These are phyloP conservation scores for Limnanthes douglasii DNA, from an alignment of 345 rosid genomes.

Conservation along the genomic window DNA sequence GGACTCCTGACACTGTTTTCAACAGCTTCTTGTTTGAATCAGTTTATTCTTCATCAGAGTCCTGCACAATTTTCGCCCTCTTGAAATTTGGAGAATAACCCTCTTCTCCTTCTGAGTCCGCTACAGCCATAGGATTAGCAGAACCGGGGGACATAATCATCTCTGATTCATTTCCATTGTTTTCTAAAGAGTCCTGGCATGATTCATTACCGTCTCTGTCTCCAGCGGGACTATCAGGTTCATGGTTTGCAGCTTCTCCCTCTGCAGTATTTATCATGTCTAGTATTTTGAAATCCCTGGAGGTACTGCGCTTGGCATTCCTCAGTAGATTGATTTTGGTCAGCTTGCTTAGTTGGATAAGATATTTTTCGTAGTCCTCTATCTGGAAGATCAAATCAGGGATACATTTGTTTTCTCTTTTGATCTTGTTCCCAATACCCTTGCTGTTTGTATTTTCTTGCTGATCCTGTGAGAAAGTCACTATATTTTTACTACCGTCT, in stretches of 20 bases:
- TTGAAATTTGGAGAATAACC: too few relatives aligned
- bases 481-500: too few relatives aligned
- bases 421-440: conserved; percentile 57
- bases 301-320: conserved; percentile 79
- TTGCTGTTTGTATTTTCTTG: conserved; percentile 32
- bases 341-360: conserved; percentile 62
- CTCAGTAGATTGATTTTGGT: conserved; percentile 57
- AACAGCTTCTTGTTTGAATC: too few relatives aligned
- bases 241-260: conserved; percentile 21
- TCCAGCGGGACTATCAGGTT: conserved; percentile 6
- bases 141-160: too few relatives aligned
- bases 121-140: too few relatives aligned
- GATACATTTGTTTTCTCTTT: conserved; percentile 78
- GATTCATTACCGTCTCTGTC: conserved; percentile 12
- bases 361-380: conserved; percentile 66
- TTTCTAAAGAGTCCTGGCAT: too few relatives aligned
- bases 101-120: too few relatives aligned
- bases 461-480: conserved; percentile 73
- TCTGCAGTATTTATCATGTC: conserved; percentile 11
- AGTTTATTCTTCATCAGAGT: too few relatives aligned
- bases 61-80: too few relatives aligned
- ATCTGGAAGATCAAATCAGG: conserved; percentile 76
- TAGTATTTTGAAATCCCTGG: conserved; percentile 63
- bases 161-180: too few relatives aligned
- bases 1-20: too few relatives aligned